phyloP scores from a whole-genome alignment of 2,329 filamentous ascomycete species.

The Pezicula carpinea region DNA sequence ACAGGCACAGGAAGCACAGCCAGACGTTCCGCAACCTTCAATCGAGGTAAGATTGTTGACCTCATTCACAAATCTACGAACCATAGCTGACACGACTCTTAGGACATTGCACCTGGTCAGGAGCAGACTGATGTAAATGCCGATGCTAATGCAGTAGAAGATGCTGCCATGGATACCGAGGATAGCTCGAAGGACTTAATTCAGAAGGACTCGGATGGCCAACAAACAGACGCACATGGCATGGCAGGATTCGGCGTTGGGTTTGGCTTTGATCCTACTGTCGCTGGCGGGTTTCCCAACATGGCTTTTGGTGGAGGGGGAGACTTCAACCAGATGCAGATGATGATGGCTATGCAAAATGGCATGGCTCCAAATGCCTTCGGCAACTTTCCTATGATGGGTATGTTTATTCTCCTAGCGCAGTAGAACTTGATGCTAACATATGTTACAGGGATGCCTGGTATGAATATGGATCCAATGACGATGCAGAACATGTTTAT shows the following conservation, averaged over 20 bases:
- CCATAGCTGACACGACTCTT: constrained; percentile 12
- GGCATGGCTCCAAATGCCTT: constrained; percentile 54
- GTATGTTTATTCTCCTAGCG: constrained; percentile 49
- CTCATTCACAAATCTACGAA: not conserved
- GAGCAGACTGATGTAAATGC: constrained; percentile 21
- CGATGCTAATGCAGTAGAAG: constrained; percentile 15
- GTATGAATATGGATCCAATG: constrained; percentile 81
- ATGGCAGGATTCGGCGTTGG: constrained; percentile 27
- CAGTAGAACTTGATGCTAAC: constrained; percentile 1
- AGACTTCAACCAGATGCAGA: constrained; percentile 75
- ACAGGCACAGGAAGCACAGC: constrained; percentile 19
- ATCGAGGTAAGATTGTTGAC: constrained; percentile 29
- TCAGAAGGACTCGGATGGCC: constrained; percentile 13
- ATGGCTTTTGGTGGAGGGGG: constrained; percentile 41
- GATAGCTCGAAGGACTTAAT: constrained; percentile 7
- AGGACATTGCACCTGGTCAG: constrained; percentile 30
- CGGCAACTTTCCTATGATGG: constrained; percentile 73
- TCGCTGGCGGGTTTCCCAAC: constrained; percentile 29
- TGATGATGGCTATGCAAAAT: constrained; percentile 74
- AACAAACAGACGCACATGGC: constrained; percentile 4
- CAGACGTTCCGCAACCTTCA: constrained; percentile 32
- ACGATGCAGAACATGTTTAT: constrained; percentile 73
- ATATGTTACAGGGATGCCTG: constrained; percentile 60
- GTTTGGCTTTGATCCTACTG: constrained; percentile 38
- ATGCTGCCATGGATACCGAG: constrained; percentile 7